Conservation (phyloP, 192 early-diverging fungal species). For the Haplosporangium gracile region DNA sequence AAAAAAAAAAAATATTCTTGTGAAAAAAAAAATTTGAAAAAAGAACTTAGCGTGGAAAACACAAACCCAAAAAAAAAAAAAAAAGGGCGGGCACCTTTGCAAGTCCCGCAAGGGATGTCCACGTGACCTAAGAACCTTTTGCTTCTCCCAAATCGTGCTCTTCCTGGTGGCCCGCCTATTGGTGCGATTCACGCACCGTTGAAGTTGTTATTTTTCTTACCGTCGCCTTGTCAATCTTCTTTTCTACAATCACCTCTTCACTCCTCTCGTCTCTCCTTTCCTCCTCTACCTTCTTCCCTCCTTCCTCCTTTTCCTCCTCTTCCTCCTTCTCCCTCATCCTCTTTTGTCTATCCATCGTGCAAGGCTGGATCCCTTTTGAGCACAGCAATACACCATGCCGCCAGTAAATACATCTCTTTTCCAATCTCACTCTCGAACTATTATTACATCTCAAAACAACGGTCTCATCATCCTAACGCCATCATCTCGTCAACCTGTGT, state of each 20-base stretch:
- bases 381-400: conserved; percentile 11
- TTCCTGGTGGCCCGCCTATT: background rate
- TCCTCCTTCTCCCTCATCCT: background rate
- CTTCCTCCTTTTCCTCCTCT: background rate
- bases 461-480: conserved; percentile 4
- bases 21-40: no score
- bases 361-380: background rate
- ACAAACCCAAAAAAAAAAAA: no score
- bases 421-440: background rate
- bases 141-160: background rate
- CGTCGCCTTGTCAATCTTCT: background rate
- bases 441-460: background rate
- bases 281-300: background rate
- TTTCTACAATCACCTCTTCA: background rate
- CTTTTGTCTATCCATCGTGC: background rate
- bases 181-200: background rate
- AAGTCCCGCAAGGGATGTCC: background rate
- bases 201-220: background rate
- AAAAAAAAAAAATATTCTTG: background rate
- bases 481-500: background rate
- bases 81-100: background rate
- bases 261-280: background rate
- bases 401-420: conserved; percentile 12
- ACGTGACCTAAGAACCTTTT: background rate
- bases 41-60: background rate